Evolutionary conservation across 225 moss, liverwort and hornwort species (phyloP).

Genomic region (Bryoerythrophyllum caledonicum): DNA sequence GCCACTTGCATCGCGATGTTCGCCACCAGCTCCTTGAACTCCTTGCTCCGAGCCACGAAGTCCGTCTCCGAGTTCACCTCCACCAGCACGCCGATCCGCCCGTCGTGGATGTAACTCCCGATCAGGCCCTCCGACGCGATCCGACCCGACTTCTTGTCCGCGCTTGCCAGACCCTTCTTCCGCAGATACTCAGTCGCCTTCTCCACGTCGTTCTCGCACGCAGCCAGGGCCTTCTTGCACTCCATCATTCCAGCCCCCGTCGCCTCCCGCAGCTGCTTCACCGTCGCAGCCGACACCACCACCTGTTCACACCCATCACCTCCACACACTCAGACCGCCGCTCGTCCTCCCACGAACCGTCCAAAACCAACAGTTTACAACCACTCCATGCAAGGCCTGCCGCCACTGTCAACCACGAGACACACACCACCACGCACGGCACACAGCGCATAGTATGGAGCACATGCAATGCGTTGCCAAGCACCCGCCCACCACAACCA

Average conservation of each 20-base stretch:
- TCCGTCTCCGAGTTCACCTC: conserved; percentile 98
- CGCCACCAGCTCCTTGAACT: conserved; percentile 80
- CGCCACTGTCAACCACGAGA: not conserved
- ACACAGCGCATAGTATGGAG: not conserved
- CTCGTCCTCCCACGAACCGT: not conserved
- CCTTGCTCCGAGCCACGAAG: conserved; percentile 80
- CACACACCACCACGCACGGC: no score
- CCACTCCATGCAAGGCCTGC: not conserved
- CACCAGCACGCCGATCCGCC: conserved; percentile 83
- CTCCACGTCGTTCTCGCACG: conserved; percentile 70
- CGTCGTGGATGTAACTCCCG: conserved; percentile 90
- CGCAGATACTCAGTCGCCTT: conserved; percentile 74
- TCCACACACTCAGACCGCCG: not conserved
- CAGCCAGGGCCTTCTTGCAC: conserved; percentile 87
- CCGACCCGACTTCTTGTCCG: conserved; percentile 86
- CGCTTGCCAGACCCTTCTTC: conserved; percentile 92
- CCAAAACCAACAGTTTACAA: not conserved
- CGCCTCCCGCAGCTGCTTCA: conserved; percentile 76
- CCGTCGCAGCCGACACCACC: conserved; percentile 61
- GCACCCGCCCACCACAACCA: not conserved
- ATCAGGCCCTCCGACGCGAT: conserved; percentile 85
- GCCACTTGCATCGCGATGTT: conserved; percentile 90
- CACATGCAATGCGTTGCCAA: no score
- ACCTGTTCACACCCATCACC: conserved; percentile 34
- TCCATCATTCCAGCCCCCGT: conserved; percentile 99